Evolutionary conservation across 768 basidiomycete species (phyloP), one percentile per base, ranked within the genome.

Genomic region (Panellus pusillus): DNA sequence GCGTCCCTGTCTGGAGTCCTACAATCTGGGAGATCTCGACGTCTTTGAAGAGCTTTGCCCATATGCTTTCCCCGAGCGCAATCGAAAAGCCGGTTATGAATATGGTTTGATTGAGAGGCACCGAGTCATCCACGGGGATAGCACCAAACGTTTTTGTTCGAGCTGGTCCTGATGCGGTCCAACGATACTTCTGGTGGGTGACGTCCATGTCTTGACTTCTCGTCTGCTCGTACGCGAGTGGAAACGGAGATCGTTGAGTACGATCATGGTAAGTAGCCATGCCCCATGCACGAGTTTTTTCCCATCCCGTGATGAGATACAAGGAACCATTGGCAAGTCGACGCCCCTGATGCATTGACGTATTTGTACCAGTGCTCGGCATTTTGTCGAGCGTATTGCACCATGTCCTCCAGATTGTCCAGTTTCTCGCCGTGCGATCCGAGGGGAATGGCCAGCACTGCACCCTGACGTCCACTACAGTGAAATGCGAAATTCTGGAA

Each of bases 301-400:
- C 58, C 38, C 50, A 60, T 9, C 64, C 64, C 14, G 64, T 65
- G 46, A 65, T 53, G 40, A 65, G 44, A 51, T 63, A 65, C 4
- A 65, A 43, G 5, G 57, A 36, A 9, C 60, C 55, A 24, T 61
- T 63, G 14, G 50, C 20, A 7, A 51, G 39, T 20, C 51, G 45
- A 9, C 57, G 32, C 53, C 60, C 29, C 51, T 29, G 4, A 29
- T 8, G 4, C 48, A 18, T 53, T 61, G 41, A 60, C 47, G 36
- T 61, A 65, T 29, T 55, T 31, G 37, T 63, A 63, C 60, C 60
- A 61, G 28, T 20, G 46, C 17, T 57, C 38, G 6, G 64, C 64
- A 40, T 65, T 44, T 15, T 52, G 29, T 2, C 47, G 28, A 12
- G 60, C 60, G 48, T 61, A 55, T 19, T 54, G 18, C 14, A 48